Percentiles rank a stretch among this genome's conserved stretches.
phyloP scores from a whole-genome alignment of 176 grass and related monocot species.

The Tuctoria greenei region DNA sequence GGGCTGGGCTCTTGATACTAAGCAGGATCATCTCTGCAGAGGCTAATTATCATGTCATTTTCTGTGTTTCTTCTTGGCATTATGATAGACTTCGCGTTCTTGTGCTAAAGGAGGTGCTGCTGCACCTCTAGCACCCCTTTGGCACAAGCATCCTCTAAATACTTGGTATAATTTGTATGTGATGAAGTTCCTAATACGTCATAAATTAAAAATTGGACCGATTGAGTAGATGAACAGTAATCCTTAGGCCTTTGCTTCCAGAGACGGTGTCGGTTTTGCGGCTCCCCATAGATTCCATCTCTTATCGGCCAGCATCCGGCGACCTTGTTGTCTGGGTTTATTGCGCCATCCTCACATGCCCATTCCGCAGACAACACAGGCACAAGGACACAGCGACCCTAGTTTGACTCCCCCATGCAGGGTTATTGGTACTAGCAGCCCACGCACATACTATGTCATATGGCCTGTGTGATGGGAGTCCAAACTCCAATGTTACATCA shows the following conservation, averaged over 20 bases:
- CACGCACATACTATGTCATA: too few species aligned
- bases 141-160: too few species aligned
- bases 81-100: too few species aligned
- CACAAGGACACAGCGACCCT: not conserved
- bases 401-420: not conserved
- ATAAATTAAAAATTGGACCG: not conserved
- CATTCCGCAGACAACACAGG: not conserved
- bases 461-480: not conserved
- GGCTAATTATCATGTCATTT: too few species aligned
- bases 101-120: too few species aligned
- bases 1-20: too few species aligned
- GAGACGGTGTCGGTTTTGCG: not conserved
- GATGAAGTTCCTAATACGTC: too few species aligned
- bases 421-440: not conserved
- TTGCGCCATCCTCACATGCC: constrained; percentile 49
- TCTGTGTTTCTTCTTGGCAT: too few species aligned
- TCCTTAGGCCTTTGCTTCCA: constrained; percentile 1
- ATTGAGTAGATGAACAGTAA: not conserved
- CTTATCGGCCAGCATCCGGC: constrained; percentile 30
- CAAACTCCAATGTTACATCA: constrained; percentile 17
- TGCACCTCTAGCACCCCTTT: too few species aligned
- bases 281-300: constrained; percentile 57
- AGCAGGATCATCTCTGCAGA: too few species aligned
- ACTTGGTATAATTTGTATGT: too few species aligned
- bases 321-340: constrained; percentile 49